These are phyloP conservation scores for Calonectria pseudoreteaudii DNA, from an alignment of 2,329 filamentous ascomycete species.

Conservation along the genomic window DNA sequence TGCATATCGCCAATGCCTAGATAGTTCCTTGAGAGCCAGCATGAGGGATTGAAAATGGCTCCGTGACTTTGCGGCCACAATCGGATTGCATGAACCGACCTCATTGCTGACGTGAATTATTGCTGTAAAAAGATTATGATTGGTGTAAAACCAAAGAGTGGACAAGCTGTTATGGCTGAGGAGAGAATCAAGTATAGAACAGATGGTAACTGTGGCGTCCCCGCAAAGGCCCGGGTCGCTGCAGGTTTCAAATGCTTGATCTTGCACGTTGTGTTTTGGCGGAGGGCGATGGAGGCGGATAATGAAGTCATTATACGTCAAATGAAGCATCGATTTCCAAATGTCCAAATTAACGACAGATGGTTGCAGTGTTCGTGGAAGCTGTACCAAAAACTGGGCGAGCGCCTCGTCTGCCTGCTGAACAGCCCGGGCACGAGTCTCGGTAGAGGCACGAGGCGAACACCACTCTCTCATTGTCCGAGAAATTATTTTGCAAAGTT, in stretches of 20 bases:
- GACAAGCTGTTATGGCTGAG: background rate
- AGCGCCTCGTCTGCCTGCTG: conserved; percentile 2
- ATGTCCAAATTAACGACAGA: background rate
- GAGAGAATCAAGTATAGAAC: background rate
- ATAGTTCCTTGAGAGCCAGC: background rate
- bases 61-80: background rate
- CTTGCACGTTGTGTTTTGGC: background rate
- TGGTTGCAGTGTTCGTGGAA: background rate
- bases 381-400: background rate
- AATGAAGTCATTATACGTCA: background rate
- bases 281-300: conserved; percentile 9
- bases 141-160: background rate
- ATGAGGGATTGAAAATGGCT: background rate
- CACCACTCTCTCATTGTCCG: conserved; percentile 1
- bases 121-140: background rate
- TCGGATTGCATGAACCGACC: background rate
- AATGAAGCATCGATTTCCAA: conserved; percentile 2
- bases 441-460: background rate
- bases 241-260: background rate
- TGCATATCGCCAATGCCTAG: conserved; percentile 9
- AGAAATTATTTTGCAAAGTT: conserved; percentile 17
- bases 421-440: background rate
- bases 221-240: background rate
- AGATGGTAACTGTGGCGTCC: background rate
- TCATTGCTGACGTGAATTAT: conserved; percentile 8